These are phyloP conservation scores for Solanum ossicruentum DNA, from an alignment of 257 asterid genomes.

Conservation along the genomic window DNA sequence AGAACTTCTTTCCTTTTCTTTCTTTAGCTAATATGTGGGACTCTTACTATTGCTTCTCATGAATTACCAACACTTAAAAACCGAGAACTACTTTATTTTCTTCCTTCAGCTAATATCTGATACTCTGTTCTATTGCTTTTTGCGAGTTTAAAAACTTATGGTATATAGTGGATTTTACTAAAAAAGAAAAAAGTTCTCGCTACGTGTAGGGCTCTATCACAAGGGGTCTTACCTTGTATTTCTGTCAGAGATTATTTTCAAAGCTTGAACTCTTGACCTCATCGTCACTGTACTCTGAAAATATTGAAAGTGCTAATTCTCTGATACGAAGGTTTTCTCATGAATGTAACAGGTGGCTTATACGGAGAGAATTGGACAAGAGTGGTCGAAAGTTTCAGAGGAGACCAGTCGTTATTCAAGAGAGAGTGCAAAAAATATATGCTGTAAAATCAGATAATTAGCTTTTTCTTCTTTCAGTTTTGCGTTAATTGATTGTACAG, in stretches of 20 bases:
- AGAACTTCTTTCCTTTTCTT: background rate
- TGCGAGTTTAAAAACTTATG: background rate
- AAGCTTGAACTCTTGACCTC: too few species aligned
- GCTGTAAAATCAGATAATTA: conserved; percentile 9
- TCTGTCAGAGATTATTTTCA: too few species aligned
- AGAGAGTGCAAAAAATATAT: conserved; percentile 18
- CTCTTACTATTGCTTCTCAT: background rate
- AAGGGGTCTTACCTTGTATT: too few species aligned
- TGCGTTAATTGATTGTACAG: background rate
- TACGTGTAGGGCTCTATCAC: too few species aligned
- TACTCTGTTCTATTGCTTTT: background rate
- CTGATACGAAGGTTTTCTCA: conserved; percentile 2
- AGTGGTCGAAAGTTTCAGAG: conserved; percentile 82
- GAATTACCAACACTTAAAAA: background rate
- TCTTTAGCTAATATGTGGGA: background rate
- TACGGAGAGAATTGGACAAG: conserved; percentile 55
- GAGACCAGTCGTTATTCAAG: conserved; percentile 57
- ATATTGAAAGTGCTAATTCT: background rate
- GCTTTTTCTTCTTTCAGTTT: background rate
- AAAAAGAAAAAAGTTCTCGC: too few species aligned
- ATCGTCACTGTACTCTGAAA: background rate
- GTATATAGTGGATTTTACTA: background rate
- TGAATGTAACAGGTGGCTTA: conserved; percentile 50
- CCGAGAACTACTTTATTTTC: background rate
- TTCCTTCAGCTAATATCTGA: background rate